These are phyloP conservation scores for Chaetomidium leptoderma DNA, from an alignment of 495 filamentous ascomycete genomes.

Conservation along the genomic window DNA sequence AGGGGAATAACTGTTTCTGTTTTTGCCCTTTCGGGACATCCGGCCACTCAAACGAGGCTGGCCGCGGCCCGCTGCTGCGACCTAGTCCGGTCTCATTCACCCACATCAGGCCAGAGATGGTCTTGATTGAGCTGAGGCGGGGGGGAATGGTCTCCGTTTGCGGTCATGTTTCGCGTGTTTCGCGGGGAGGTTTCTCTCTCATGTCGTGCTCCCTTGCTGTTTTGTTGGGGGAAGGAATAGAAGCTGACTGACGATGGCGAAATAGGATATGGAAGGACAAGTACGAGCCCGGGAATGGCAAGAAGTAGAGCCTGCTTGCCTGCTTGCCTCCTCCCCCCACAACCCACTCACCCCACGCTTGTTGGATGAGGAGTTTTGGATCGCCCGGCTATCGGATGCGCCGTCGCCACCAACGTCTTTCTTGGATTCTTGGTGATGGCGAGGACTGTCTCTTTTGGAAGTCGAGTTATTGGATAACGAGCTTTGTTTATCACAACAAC, in stretches of 20 bases:
- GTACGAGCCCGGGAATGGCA: constrained; percentile 64
- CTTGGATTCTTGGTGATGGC: background rate
- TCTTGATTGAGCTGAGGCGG: background rate
- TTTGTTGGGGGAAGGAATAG: background rate
- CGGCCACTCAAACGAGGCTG: background rate
- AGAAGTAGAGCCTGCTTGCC: constrained; percentile 29
- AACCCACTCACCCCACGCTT: background rate
- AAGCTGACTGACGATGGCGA: background rate
- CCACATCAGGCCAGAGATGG: background rate
- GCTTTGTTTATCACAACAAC: background rate
- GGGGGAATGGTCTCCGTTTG: background rate
- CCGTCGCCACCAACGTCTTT: background rate
- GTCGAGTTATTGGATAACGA: background rate
- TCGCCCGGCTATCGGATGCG: no score
- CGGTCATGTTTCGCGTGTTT: background rate
- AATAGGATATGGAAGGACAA: constrained; percentile 96
- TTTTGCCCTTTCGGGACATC: background rate
- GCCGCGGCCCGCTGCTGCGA: constrained; percentile 8
- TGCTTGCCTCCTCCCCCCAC: background rate
- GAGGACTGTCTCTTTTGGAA: background rate
- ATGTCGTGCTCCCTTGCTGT: background rate
- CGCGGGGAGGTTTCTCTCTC: background rate
- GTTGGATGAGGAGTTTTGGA: background rate
- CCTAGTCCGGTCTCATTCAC: background rate
- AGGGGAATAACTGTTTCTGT: background rate